Conservation (phyloP, 164 flowering plant species). For the Magnolia officinalis region DNA sequence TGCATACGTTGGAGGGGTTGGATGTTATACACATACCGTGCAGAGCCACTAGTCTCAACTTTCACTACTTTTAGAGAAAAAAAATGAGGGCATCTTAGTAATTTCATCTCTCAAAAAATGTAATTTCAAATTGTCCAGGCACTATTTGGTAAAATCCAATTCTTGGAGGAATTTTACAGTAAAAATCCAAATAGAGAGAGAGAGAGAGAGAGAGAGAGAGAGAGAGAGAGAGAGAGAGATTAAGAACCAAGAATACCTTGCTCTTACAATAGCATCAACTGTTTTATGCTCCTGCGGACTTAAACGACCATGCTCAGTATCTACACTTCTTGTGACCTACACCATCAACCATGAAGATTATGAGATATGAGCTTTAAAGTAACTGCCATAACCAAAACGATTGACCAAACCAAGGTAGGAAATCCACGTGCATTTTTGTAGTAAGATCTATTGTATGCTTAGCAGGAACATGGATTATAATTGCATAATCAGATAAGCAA, state of each 20-base stretch:
- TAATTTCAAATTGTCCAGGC: not conserved
- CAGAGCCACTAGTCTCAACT: not conserved
- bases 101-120: not conserved
- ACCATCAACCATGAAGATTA: not conserved
- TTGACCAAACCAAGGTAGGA: too few relatives aligned
- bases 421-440: too few relatives aligned
- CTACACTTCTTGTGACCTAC: conserved; percentile 96
- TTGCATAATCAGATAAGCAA: too few relatives aligned
- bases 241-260: conserved; percentile 46
- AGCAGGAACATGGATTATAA: too few relatives aligned
- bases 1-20: not conserved
- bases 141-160: too few relatives aligned
- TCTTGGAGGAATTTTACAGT: not conserved
- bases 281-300: conserved; percentile 89
- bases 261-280: conserved; percentile 80
- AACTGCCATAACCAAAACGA: too few relatives aligned
- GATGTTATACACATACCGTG: not conserved
- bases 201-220: not conserved
- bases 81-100: not conserved
- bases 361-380: too few relatives aligned
- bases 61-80: not conserved
- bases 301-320: conserved; percentile 61
- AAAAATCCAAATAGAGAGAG: not conserved
- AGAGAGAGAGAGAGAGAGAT: not conserved
- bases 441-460: too few relatives aligned